phyloP scores from a whole-genome alignment of 208 protist species.

The Crithidia thermophila region DNA sequence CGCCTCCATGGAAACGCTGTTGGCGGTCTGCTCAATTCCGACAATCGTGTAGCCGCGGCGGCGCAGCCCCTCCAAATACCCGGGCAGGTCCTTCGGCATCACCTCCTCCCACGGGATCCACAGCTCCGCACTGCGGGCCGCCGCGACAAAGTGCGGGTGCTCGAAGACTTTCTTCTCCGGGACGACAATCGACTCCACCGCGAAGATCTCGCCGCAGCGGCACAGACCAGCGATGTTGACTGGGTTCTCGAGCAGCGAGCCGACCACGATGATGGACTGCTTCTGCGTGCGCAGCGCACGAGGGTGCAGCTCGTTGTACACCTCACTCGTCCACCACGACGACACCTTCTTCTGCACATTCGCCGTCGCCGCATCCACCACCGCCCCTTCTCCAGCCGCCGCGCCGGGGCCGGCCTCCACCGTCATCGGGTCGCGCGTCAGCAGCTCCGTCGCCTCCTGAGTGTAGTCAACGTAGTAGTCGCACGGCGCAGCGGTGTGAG shows the following conservation, averaged over 20 bases:
- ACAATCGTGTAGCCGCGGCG: conserved; percentile 84
- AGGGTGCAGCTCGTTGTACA: conserved; percentile 91
- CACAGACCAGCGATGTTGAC: conserved; percentile 91
- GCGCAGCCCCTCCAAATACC: conserved; percentile 66
- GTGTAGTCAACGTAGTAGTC: conserved; percentile 86
- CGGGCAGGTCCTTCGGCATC: conserved; percentile 43
- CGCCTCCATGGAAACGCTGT: conserved; percentile 71
- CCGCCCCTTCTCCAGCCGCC: conserved; percentile 1
- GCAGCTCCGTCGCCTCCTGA: conserved; percentile 52
- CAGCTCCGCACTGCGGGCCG: conserved; percentile 85
- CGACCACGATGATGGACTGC: conserved; percentile 84
- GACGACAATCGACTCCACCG: conserved; percentile 78
- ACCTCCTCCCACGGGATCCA: conserved; percentile 90
- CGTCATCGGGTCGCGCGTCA: conserved; percentile 53
- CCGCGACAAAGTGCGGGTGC: conserved; percentile 89
- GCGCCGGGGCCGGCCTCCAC: conserved; percentile 5
- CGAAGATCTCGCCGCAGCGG: conserved; percentile 91
- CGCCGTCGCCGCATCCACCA: conserved; percentile 15
- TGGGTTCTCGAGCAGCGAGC: conserved; percentile 85
- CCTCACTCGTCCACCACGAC: conserved; percentile 87
- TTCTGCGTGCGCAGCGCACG: conserved; percentile 47
- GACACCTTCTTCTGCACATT: conserved; percentile 90
- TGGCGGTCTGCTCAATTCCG: conserved; percentile 91
- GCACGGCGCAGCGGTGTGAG: conserved; percentile 56
- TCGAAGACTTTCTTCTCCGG: conserved; percentile 77